phyloP scores from a whole-genome alignment of 208 protist genomes.

The Trypanosoma congolense region DNA sequence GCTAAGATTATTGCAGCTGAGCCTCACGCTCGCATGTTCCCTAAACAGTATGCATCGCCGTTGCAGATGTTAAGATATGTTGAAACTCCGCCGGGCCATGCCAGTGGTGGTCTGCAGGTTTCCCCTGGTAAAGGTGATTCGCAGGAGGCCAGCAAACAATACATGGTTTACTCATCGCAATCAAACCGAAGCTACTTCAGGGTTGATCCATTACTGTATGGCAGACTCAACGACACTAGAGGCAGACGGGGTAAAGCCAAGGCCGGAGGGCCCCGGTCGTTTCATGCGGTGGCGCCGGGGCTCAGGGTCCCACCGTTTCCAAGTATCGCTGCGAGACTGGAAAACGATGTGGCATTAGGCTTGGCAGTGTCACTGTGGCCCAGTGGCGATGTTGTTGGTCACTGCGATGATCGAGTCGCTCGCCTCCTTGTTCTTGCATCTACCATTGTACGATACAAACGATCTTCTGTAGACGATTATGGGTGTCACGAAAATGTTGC shows the following conservation, averaged over 20 bases:
- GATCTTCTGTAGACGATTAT: neutral
- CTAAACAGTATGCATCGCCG: conserved; percentile 14
- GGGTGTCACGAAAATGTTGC: neutral
- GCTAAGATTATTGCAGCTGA: conserved; percentile 10
- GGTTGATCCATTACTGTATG: neutral
- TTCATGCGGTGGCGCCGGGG: too few species aligned
- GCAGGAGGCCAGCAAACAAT: too few species aligned
- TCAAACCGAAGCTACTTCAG: neutral
- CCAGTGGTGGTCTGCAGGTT: neutral
- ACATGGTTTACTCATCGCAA: too few species aligned
- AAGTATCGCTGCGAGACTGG: conserved; percentile 19
- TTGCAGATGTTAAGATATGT: conserved; percentile 14
- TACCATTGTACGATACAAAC: conserved; percentile 8
- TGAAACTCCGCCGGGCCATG: neutral
- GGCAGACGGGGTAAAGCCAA: neutral
- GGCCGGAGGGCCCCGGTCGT: neutral
- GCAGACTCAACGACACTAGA: too few species aligned
- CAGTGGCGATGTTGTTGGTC: conserved; percentile 21
- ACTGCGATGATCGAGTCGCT: conserved; percentile 23
- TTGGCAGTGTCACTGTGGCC: conserved; percentile 18
- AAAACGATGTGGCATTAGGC: conserved; percentile 21
- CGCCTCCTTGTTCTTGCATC: conserved; percentile 17
- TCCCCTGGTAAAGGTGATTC: too few species aligned
- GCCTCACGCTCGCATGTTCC: conserved; percentile 10
- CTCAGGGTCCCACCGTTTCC: conserved; percentile 13